Evolutionary conservation across 129 eudicot species (phyloP), one percentile per base, ranked within the genome.

Genomic region (Solidago caesia): DNA sequence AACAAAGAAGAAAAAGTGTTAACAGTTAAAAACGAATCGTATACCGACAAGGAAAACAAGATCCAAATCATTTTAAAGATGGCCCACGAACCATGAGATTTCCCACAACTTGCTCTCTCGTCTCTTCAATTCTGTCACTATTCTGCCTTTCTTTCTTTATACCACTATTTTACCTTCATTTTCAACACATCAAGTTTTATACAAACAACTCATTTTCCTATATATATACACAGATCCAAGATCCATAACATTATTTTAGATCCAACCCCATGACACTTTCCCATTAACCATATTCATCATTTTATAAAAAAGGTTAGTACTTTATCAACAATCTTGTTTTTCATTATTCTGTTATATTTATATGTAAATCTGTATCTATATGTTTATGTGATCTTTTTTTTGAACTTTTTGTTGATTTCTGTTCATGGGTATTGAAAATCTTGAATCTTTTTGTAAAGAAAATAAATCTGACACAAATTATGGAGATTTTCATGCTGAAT

Each of bases 361-460:
- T 67, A 73, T 14, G 42, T 63, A 45, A 46, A 7, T 56, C 16
- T 53, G 59, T 53, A 11, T 25, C 8, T 1, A 59, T 59, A 21
- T 59, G 64, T 15, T 10, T 62, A 43, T 63, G 62, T 62, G 47
- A 14, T 73, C 14, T n/a, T 65, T 5, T 67, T 10, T 47, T 26
- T 75, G 33, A 14, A 8, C 62, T 55, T 56, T 44, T 44, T 13
- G 61, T 60, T 2, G 55, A 8, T 68, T n/a, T 64, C 4, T 72
- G 77, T 64, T 53, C 3, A 15, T 72, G 78, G 74, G 74, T 72
- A 44, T 79, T 72, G 13, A 27, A 64, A 55, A 72, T 79, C 77
- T 71, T 72, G 39, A 71, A 64, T 43, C 48, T 71, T 62, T 6
- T 4, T 33, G 39, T 33, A 33, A 33, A 33, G 39, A 16, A 13